phyloP scores from a whole-genome alignment of 805 yeast genomes.

The Kazachstania taianensis region DNA sequence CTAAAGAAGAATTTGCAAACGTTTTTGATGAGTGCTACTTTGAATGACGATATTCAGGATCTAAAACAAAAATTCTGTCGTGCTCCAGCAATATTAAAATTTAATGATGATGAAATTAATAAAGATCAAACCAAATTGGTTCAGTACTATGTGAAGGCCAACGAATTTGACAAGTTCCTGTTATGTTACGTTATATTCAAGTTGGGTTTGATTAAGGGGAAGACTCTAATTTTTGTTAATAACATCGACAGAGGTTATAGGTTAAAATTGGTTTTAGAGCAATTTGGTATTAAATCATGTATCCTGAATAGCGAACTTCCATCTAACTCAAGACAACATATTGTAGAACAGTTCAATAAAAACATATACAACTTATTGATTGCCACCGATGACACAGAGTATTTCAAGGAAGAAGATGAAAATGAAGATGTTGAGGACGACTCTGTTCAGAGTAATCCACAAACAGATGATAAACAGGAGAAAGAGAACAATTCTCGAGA shows the following conservation, averaged over 20 bases:
- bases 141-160: conserved; percentile 79
- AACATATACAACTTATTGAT: conserved; percentile 77
- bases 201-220: conserved; percentile 78
- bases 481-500: conserved; percentile 9
- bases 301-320: conserved; percentile 90
- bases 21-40: conserved; percentile 92
- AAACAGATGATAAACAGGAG: conserved; percentile 7
- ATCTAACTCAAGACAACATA: conserved; percentile 82
- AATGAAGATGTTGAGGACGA: conserved; percentile 6
- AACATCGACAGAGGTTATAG: conserved; percentile 93
- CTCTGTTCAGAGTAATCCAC: conserved; percentile 2
- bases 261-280: conserved; percentile 80
- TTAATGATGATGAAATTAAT: conserved; percentile 57
- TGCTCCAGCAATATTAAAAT: conserved; percentile 66
- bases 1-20: conserved; percentile 70
- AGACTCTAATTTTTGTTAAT: conserved; percentile 83
- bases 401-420: conserved; percentile 42
- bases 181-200: conserved; percentile 87
- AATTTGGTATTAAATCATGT: conserved; percentile 85
- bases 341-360: conserved; percentile 90
- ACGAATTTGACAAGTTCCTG: conserved; percentile 85
- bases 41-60: conserved; percentile 73
- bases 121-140: conserved; percentile 49
- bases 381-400: conserved; percentile 86
- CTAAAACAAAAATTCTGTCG: conserved; percentile 73